These are phyloP conservation scores for Lyophyllum decastes DNA, from an alignment of 768 basidiomycete genomes.

Conservation along the genomic window DNA sequence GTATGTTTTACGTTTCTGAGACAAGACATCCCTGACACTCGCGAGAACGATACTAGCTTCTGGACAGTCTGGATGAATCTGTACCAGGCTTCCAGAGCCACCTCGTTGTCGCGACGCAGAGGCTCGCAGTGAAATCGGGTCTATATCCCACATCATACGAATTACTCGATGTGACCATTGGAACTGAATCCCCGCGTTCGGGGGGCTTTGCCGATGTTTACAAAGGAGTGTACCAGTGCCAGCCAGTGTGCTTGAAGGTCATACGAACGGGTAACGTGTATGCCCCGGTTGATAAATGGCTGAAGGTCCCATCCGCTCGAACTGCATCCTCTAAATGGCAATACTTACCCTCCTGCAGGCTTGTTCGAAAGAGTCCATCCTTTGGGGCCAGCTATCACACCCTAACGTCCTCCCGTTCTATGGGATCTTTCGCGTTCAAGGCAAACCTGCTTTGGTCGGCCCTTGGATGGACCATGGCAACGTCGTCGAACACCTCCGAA, in stretches of 20 bases:
- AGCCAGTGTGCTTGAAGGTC: constrained; percentile 1
- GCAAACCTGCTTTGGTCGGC: constrained; percentile 31
- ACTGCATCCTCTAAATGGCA: neutral
- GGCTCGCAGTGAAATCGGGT: neutral
- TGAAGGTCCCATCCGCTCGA: neutral
- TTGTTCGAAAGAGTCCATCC: constrained; percentile 9
- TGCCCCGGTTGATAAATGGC: neutral
- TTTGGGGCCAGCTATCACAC: constrained; percentile 31
- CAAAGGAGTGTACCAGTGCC: neutral
- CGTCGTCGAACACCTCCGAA: constrained; percentile 27
- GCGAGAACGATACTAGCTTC: neutral
- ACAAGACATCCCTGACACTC: neutral
- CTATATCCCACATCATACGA: neutral
- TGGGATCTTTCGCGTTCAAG: constrained; percentile 21
- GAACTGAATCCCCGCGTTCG: neutral
- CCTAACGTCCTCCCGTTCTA: constrained; percentile 29
- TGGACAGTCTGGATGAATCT: neutral
- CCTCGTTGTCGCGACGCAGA: neutral
- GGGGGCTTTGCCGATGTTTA: constrained; percentile 4
- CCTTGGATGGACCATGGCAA: constrained; percentile 24
- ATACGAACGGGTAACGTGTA: neutral
- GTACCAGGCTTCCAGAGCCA: neutral
- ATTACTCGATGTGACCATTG: neutral
- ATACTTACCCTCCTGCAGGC: neutral
- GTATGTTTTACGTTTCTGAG: neutral